Conservation (phyloP, 805 yeast genomes). For the Ogataea trehaloabstinens region DNA sequence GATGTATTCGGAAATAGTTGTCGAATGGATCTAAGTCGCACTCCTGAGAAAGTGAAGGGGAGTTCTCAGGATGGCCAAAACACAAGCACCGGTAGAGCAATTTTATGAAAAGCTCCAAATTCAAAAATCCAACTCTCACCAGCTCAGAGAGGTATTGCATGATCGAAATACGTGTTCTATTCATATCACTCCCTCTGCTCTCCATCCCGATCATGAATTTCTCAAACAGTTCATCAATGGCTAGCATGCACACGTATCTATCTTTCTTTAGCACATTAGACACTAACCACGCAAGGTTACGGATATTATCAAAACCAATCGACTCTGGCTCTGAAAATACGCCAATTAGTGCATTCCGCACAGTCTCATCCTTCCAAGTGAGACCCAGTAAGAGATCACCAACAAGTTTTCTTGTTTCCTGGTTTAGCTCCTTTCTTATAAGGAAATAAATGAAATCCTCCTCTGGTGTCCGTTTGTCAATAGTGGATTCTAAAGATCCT, state of each 20-base stretch:
- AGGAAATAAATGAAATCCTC: slow-evolving; percentile 49
- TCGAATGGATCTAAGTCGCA: slow-evolving; percentile 58
- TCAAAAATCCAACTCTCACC: slow-evolving; percentile 46
- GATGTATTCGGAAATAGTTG: slow-evolving; percentile 68
- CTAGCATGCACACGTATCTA: slow-evolving; percentile 42
- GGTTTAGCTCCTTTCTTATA: slow-evolving; percentile 49
- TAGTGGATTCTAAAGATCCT: slow-evolving; percentile 28
- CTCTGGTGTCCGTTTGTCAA: slow-evolving; percentile 27
- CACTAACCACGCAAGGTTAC: slow-evolving; percentile 39
- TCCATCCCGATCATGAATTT: slow-evolving; percentile 66
- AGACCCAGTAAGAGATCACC: slow-evolving; percentile 40
- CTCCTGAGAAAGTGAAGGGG: slow-evolving; percentile 44
- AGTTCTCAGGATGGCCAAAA: slow-evolving; percentile 61
- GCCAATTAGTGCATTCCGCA: slow-evolving; percentile 12
- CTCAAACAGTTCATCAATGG: slow-evolving; percentile 66
- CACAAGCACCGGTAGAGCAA: slow-evolving; percentile 56
- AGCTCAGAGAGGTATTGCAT: slow-evolving; percentile 60
- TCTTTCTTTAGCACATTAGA: slow-evolving; percentile 16
- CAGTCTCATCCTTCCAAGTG: slow-evolving; percentile 44
- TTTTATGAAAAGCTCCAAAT: slow-evolving; percentile 45
- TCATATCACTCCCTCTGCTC: slow-evolving; percentile 52
- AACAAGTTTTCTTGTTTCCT: slow-evolving; percentile 34
- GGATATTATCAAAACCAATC: slow-evolving; percentile 56
- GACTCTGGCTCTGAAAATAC: slow-evolving; percentile 44
- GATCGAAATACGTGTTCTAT: slow-evolving; percentile 61